Evolutionary conservation across 139 green algal genomes (phyloP).

Genomic region (Gonium pectorale): DNA sequence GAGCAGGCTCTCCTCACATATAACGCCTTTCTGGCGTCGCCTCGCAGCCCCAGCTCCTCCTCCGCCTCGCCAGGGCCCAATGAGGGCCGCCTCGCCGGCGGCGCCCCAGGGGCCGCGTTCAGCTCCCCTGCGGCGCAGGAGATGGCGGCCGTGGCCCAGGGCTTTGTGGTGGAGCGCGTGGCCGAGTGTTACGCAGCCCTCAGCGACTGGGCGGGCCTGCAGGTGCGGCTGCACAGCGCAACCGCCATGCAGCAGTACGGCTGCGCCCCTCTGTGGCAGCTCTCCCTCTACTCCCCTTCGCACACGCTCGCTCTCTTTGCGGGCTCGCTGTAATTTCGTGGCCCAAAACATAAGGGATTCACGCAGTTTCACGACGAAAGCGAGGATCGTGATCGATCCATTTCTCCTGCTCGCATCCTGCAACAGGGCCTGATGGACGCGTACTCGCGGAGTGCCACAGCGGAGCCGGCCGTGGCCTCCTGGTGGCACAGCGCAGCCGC

Average conservation of each 20-base stretch:
- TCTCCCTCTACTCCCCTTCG: too few species aligned
- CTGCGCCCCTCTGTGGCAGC: too few species aligned
- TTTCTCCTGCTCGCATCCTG: too few species aligned
- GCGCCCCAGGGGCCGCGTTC: neutral
- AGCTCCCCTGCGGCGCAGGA: neutral
- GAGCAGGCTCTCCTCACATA: conserved; percentile 53
- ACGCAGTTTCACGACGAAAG: too few species aligned
- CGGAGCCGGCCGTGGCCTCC: neutral
- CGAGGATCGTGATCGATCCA: too few species aligned
- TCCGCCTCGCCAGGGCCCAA: neutral
- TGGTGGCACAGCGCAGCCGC: conserved; percentile 27
- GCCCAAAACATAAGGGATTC: too few species aligned
- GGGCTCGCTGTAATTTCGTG: too few species aligned
- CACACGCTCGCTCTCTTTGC: too few species aligned
- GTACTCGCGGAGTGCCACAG: neutral
- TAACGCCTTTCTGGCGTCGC: conserved; percentile 24
- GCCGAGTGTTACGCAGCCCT: conserved; percentile 70
- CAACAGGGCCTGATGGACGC: conserved; percentile 1
- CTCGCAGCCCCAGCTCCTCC: neutral
- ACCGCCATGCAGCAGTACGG: too few species aligned
- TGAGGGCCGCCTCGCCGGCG: neutral
- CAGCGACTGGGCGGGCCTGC: conserved; percentile 65
- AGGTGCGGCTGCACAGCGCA: conserved; percentile 1
- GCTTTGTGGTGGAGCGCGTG: conserved; percentile 59
- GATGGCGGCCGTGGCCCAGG: conserved; percentile 16